phyloP scores from a whole-genome alignment of 129 eudicot species.

The Lactuca saligna region DNA sequence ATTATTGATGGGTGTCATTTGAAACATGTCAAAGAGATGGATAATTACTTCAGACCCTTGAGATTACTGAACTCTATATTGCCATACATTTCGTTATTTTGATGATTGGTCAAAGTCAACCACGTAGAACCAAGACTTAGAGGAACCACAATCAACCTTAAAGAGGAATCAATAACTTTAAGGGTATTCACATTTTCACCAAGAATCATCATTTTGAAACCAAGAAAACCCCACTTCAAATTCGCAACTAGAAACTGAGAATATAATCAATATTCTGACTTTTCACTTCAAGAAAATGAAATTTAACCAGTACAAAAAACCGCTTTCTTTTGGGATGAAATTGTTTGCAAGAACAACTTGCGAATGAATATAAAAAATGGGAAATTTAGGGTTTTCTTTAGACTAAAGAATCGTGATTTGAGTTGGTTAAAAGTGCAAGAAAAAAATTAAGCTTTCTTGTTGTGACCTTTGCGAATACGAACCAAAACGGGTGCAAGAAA shows the following conservation, averaged over 20 bases:
- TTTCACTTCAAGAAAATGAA: constrained; percentile 2
- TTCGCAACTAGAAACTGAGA: constrained; percentile 6
- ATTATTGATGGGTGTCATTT: neutral
- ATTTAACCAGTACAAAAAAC: too few species aligned
- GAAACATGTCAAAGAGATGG: neutral
- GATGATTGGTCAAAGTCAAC: constrained; percentile 65
- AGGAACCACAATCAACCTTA: constrained; percentile 75
- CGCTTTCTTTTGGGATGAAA: too few species aligned
- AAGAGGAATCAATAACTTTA: constrained; percentile 60
- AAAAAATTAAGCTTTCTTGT: neutral
- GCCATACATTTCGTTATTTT: constrained; percentile 65
- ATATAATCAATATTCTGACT: constrained; percentile 14
- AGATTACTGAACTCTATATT: constrained; percentile 54
- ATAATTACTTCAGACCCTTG: constrained; percentile 71
- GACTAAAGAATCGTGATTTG: constrained; percentile 20
- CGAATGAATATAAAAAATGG: constrained; percentile 13
- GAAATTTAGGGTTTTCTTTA: constrained; percentile 13
- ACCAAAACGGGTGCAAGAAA: constrained; percentile 10
- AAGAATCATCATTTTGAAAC: constrained; percentile 43
- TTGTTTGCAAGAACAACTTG: constrained; percentile 7
- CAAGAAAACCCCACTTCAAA: constrained; percentile 22
- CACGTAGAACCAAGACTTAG: constrained; percentile 67
- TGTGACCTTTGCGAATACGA: constrained; percentile 6
- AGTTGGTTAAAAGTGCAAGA: constrained; percentile 37
- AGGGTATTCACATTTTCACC: constrained; percentile 46